A percentile compares a stretch with the other conserved stretches of the same genome.
Conservation (phyloP, 2,329 filamentous ascomycete genomes). For the Pyrenophora tritici-repentis region DNA sequence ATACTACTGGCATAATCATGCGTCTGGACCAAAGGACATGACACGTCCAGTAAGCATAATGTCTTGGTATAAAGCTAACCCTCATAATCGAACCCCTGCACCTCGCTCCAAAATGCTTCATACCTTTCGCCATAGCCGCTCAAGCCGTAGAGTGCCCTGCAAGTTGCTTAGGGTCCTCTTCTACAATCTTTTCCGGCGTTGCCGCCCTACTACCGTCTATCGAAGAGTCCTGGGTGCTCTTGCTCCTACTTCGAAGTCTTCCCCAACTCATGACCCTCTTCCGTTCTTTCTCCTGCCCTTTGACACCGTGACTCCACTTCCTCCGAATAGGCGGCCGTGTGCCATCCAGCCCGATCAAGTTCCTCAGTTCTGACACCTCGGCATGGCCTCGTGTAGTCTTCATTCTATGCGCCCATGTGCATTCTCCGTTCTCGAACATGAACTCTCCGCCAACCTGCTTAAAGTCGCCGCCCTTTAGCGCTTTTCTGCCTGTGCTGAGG, state of each 20-base stretch:
- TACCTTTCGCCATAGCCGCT: background rate
- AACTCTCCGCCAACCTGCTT: conserved; percentile 78
- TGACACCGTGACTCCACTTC: conserved; percentile 43
- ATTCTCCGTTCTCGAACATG: conserved; percentile 71
- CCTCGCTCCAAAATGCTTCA: background rate
- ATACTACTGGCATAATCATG: too few relatives aligned
- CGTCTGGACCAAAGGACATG: too few relatives aligned
- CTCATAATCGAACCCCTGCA: background rate
- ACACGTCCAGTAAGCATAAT: background rate
- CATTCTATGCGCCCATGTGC: conserved; percentile 85
- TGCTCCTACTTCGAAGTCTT: conserved; percentile 31
- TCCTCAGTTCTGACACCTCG: conserved; percentile 69
- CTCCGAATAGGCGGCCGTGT: conserved; percentile 36
- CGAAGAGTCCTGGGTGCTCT: conserved; percentile 20
- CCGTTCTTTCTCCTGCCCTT: conserved; percentile 25
- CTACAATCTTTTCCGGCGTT: conserved; percentile 28
- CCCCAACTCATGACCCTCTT: conserved; percentile 39
- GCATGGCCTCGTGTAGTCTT: conserved; percentile 76
- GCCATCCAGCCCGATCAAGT: conserved; percentile 59
- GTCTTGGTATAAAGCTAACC: conserved; percentile 2
- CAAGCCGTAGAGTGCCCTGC: conserved; percentile 10
- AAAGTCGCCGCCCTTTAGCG: conserved; percentile 67
- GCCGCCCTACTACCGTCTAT: conserved; percentile 20
- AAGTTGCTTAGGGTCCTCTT: conserved; percentile 23
- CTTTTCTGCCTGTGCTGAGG: conserved; percentile 64